Evolutionary conservation across 2,329 filamentous ascomycete genomes (phyloP), one percentile per base, ranked within the genome.

Genomic region (Neonectria neomacrospora): DNA sequence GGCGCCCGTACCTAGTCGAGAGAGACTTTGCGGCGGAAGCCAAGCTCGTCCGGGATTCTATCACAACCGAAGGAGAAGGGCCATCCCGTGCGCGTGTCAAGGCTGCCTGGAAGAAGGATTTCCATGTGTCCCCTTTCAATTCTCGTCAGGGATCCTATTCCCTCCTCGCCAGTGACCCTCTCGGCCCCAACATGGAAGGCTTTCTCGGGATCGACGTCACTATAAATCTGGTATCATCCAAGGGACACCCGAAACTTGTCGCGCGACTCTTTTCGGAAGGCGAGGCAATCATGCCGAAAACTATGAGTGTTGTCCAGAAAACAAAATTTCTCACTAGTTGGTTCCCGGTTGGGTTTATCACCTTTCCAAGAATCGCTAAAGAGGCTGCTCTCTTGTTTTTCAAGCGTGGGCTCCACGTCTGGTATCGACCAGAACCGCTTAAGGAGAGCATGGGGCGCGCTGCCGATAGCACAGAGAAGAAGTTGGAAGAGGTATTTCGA

Each of bases 121-220:
- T 94, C 67, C 91, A 93, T 72, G 89, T 93, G 18, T 93, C 90
- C 1, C 89, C 90, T 0, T 94, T 94, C 81, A 94, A 91, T 73
- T 86, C 85, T 6, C 81, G 84, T 30, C 83, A 85, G 55, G 86
- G 86, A 3, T 78, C 77, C 0, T 90, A 88, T 71, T 85, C 82
- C 1, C 70, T 89, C 14, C 69, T 78, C 11, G 81, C 84, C 1
- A 76, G 75, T 61, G 85, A 90, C 45, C 77, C 76, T 11, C 76
- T 88, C 11, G 74, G 69, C 4, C 75, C 77, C 2, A 65, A 66
- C 6, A 77, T 81, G 74, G 70, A 79, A 26, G 77, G 75, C 10
- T 75, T 76, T 53, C 75, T 78, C 20, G 74, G 75, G 3, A 80
- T 92, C 37, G 82, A 90, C 67, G 86, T 84, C 63, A 88, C 85